Base-by-base conservation (phyloP, 352 stramenopile genomes). In the Thraustochytrium aureum region DNA sequence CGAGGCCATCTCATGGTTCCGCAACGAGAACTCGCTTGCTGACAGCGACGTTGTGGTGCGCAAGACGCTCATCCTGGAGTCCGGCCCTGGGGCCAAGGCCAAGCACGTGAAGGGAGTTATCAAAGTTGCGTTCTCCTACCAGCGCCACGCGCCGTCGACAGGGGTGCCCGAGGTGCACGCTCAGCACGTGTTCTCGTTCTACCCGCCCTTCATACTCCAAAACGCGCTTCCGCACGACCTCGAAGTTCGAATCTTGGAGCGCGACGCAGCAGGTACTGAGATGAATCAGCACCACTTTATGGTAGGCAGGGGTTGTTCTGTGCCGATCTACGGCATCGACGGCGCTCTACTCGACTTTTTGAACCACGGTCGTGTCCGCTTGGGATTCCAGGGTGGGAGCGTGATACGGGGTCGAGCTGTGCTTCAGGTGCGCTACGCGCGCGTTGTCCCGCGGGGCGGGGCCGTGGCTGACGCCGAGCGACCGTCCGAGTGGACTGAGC, bases 121-220 rank as follows among this genome's bases (percentile, higher is more conserved):
- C 50, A 79, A 64, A 17, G 41, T 79, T 12, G 69, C 56, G 39
- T 72, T 79, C 37, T 17, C n/a, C 1, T 79, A 72, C 69, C 30
- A 47, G 17, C 50, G 52, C 0, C 38, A 56, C 41, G 33, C 69
- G 26, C 47, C 52, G 17, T n/a, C 56, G 14, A 64, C 22, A 7
- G 56, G 39, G 10, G 35, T 30, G 6, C 69, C 69, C 4, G 67
- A 22, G 50, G n/a, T 14, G 14, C 50, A 72, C 54, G 22, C 54
- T 32, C 69, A 79, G 56, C 69, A 79, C 38, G 69, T 79, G 7
- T 74, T 79, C 32, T 65, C 35, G 47, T 79, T 79, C 41, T 79
- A 79, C 56, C 69, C 50, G 30, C 56, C 69, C 17, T 35, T 75
- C 17, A n/a, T 79, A 14, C 41, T 79, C 26, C 47, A 79, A 30